Conservation (phyloP, 805 yeast genomes). For the Wickerhamiella siamensis region DNA sequence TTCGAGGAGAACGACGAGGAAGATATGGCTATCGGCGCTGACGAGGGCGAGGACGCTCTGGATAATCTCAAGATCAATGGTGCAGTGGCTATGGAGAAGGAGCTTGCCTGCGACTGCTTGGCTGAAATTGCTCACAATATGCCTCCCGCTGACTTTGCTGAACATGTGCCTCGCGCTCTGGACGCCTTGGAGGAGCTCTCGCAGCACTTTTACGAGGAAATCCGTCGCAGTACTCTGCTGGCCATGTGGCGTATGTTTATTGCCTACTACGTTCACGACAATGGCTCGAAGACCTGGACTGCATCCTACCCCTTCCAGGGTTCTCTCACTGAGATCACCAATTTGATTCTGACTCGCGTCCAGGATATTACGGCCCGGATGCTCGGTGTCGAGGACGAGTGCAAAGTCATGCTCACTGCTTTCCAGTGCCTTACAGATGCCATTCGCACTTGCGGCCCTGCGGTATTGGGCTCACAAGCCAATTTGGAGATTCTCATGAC, state of each 20-base stretch:
- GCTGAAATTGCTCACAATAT: conserved; percentile 65
- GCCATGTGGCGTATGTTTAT: conserved; percentile 72
- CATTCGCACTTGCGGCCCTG: conserved; percentile 55
- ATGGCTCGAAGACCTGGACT: conserved; percentile 19
- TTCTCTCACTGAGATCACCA: conserved; percentile 31
- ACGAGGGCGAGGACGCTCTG: conserved; percentile 40
- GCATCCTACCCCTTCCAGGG: conserved; percentile 23
- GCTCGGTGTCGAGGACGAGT: conserved; percentile 69
- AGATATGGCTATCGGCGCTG: conserved; percentile 29
- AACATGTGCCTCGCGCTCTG: conserved; percentile 12
- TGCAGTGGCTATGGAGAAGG: conserved; percentile 91
- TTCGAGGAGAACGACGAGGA: conserved; percentile 27
- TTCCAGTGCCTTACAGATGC: conserved; percentile 62
- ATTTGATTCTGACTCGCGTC: conserved; percentile 46
- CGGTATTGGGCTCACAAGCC: conserved; percentile 41
- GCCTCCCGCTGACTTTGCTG: conserved; percentile 36
- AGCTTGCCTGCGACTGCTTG: conserved; percentile 78
- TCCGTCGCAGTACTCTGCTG: conserved; percentile 72
- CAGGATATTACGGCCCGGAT: conserved; percentile 49
- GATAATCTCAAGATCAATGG: conserved; percentile 78
- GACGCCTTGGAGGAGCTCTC: conserved; percentile 55
- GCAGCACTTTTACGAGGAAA: conserved; percentile 71
- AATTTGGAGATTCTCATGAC: conserved; percentile 54
- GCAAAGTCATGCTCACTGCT: conserved; percentile 63
- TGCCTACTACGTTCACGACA: conserved; percentile 34